Conservation (phyloP, 2,329 filamentous ascomycete species). For the Aspergillus brasiliensis region DNA sequence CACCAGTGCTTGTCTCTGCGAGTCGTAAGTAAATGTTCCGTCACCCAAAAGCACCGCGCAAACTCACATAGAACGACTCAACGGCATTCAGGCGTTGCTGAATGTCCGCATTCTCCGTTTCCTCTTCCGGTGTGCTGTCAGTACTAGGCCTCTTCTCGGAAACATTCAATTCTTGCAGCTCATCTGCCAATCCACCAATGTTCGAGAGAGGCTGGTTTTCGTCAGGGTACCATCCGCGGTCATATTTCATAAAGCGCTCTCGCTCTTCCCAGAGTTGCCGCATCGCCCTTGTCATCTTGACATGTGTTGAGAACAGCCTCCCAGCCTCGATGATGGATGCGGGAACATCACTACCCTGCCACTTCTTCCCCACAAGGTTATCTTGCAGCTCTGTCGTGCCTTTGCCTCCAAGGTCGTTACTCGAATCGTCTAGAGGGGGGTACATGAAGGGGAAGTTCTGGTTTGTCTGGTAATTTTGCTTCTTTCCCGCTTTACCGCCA, state of each 20-base stretch:
- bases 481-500: constrained; percentile 90
- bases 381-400: constrained; percentile 80
- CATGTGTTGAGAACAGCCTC: constrained; percentile 83
- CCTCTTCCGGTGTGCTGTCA: constrained; percentile 23
- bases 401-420: constrained; percentile 88
- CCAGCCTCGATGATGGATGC: constrained; percentile 94
- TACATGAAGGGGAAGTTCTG: constrained; percentile 99
- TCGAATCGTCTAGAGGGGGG: constrained; percentile 83
- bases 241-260: constrained; percentile 86
- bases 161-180: constrained; percentile 24
- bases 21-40: constrained; percentile 4
- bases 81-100: constrained; percentile 68
- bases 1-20: constrained; percentile 72
- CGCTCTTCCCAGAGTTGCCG: constrained; percentile 94
- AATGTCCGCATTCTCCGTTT: constrained; percentile 42
- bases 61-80: constrained; percentile 81
- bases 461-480: constrained; percentile 99
- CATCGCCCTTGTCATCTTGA: constrained; percentile 88
- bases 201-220: constrained; percentile 36
- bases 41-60: not conserved
- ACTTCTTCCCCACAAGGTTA: constrained; percentile 75
- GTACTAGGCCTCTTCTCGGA: constrained; percentile 16
- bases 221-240: constrained; percentile 77
- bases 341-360: constrained; percentile 91
- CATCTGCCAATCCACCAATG: constrained; percentile 45